Evolutionary conservation across 345 rosid genomes (phyloP), one percentile per base, ranked within the genome.

Genomic region (Geranium rotundifolium): DNA sequence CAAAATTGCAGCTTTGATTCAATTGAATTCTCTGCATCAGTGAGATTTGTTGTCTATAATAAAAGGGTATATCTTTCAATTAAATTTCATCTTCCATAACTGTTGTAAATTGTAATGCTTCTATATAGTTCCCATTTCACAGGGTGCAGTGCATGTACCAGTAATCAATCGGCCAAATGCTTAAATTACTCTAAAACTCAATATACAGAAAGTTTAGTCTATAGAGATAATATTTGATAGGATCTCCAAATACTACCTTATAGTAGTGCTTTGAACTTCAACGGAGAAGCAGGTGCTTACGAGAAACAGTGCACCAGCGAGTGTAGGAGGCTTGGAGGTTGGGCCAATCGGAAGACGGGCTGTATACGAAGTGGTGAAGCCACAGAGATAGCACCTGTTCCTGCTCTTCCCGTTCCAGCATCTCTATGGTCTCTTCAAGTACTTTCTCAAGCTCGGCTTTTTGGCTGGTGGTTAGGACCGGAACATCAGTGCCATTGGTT

Each of bases 261-360:
- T 46, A 46, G 52, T 65, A 14, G 19, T 31, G 31, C 54, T 18
- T 20, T 6, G 61, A 20, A 9, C 34, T 20, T 41, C 23, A 34
- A 19, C 46, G 56, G 34, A 4, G 29, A 63, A 77, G 72, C 41
- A 88, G 73, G 63, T 78, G 82, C 70, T 73, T 75, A 58, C 96
- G 96, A 73, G 98, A 84, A 62, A 86, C 73, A 27, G 66, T 54
- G 65, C 86, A 88, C 95, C 95, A 91, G 58, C 82, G 84, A 52
- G 80, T 60, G 71, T 80, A 91, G 12, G 84, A 82, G 54, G 72
- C 59, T 30, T 74, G 79, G 63, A 91, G 95, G 54, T 91, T 83
- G 57, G 98, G 98, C 98, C 96, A 88, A 67, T 91, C 98, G 1
- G 96, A 85, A 63, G 88, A 77, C 4, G 90, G 64, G 60, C 77